phyloP scores from a whole-genome alignment of 768 basidiomycete genomes.

The Dioszegia hungarica region DNA sequence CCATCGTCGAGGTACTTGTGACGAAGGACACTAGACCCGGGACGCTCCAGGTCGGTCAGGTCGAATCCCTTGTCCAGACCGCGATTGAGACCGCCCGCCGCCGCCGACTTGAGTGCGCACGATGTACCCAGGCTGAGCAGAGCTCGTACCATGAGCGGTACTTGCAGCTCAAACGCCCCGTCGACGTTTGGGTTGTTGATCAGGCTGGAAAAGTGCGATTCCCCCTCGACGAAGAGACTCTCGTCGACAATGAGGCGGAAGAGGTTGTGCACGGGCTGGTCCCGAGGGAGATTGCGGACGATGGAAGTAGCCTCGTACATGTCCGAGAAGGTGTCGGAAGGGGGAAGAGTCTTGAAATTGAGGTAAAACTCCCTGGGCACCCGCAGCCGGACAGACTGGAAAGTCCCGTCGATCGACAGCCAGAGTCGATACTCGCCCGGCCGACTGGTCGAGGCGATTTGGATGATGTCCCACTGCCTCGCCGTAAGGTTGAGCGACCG shows the following conservation, averaged over 20 bases:
- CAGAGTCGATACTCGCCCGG: slow-evolving; percentile 82
- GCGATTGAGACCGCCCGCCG: slow-evolving; percentile 66
- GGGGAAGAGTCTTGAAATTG: slow-evolving; percentile 69
- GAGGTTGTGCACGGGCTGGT: slow-evolving; percentile 68
- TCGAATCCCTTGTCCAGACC: slow-evolving; percentile 80
- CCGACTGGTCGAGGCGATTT: slow-evolving; percentile 66
- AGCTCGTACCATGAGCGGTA: slow-evolving; percentile 76
- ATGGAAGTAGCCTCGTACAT: slow-evolving; percentile 72
- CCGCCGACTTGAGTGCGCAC: slow-evolving; percentile 63
- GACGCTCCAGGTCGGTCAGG: slow-evolving; percentile 69
- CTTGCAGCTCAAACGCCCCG: slow-evolving; percentile 87
- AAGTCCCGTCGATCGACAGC: slow-evolving; percentile 73
- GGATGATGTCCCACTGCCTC: slow-evolving; percentile 85
- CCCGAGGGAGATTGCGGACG: slow-evolving; percentile 70
- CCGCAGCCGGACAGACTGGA: slow-evolving; percentile 74
- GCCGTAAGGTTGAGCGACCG: slow-evolving; percentile 54
- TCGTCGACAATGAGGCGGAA: slow-evolving; percentile 80
- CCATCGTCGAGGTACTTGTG: slow-evolving; percentile 72
- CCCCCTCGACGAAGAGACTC: slow-evolving; percentile 72
- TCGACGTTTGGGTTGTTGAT: slow-evolving; percentile 92
- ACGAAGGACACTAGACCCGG: slow-evolving; percentile 57
- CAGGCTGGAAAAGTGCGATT: slow-evolving; percentile 86
- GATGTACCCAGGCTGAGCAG: slow-evolving; percentile 75
- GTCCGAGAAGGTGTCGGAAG: slow-evolving; percentile 63
- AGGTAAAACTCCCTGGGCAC: slow-evolving; percentile 91